phyloP scores from a whole-genome alignment of 345 rosid species.

The Streptanthus diversifolius region DNA sequence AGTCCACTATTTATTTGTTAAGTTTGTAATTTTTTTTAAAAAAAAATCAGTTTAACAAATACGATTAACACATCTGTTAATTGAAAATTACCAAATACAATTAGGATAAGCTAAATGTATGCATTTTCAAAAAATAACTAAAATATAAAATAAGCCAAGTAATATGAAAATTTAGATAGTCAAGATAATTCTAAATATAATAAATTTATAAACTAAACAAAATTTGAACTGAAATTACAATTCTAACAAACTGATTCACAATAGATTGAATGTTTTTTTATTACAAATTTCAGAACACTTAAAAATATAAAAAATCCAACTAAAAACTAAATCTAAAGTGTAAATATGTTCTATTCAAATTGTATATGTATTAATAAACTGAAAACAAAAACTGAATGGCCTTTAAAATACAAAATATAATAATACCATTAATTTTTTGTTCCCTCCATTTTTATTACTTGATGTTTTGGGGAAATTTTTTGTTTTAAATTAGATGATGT shows the following conservation, averaged over 20 bases:
- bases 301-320: background rate
- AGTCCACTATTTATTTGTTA: background rate
- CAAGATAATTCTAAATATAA: background rate
- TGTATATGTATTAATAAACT: background rate
- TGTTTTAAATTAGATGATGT: no score
- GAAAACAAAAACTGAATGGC: background rate
- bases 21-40: no score
- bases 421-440: background rate
- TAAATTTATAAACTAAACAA: background rate
- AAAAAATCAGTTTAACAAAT: no score
- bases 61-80: no score
- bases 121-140: no score
- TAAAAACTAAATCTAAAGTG: background rate
- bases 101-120: no score
- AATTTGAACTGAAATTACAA: background rate
- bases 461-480: no score
- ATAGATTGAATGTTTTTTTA: background rate
- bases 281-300: background rate
- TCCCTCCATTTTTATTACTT: no score
- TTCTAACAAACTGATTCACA: background rate
- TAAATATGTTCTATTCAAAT: background rate
- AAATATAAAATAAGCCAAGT: background rate
- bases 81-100: no score
- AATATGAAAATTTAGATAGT: background rate
- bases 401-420: background rate